These are phyloP conservation scores for Aspergillus novofumigatus DNA, from an alignment of 2,329 filamentous ascomycete genomes.

Conservation along the genomic window DNA sequence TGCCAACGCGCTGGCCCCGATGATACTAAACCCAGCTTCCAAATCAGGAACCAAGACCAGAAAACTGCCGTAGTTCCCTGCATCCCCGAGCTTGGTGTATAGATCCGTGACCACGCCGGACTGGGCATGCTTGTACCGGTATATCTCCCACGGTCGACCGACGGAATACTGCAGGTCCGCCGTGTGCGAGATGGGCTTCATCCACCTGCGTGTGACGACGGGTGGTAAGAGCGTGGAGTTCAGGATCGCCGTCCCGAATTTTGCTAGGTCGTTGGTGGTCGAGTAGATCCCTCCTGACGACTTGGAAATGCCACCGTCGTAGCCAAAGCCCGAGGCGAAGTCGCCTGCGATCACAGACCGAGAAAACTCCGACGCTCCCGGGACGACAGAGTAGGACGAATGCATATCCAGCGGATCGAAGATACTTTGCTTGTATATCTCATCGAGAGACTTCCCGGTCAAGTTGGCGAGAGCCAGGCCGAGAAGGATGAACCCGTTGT, in stretches of 20 bases:
- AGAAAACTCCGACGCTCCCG: slow-evolving; percentile 12
- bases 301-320: slow-evolving; percentile 9
- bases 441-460: slow-evolving; percentile 37
- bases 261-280: slow-evolving; percentile 35
- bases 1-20: slow-evolving; percentile 29
- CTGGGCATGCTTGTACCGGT: slow-evolving; percentile 28
- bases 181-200: slow-evolving; percentile 40
- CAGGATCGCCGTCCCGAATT: slow-evolving; percentile 29
- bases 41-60: slow-evolving; percentile 44
- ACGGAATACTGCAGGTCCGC: slow-evolving; percentile 38
- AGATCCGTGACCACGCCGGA: slow-evolving; percentile 25
- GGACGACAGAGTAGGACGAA: slow-evolving; percentile 36
- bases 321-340: neutral
- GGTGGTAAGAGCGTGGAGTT: slow-evolving; percentile 34
- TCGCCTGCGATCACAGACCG: slow-evolving; percentile 17
- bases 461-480: slow-evolving; percentile 45
- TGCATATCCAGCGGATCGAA: slow-evolving; percentile 43
- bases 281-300: slow-evolving; percentile 22
- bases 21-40: slow-evolving; percentile 39
- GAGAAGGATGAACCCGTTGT: slow-evolving; percentile 38
- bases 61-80: slow-evolving; percentile 37
- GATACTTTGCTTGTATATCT: slow-evolving; percentile 41
- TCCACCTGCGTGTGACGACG: slow-evolving; percentile 36
- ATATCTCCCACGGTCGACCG: slow-evolving; percentile 41
- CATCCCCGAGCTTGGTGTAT: slow-evolving; percentile 43